Evolutionary conservation across 2,329 filamentous ascomycete genomes (phyloP), one percentile per base, ranked within the genome.

Genomic region (Cordyceps fumosorosea): DNA sequence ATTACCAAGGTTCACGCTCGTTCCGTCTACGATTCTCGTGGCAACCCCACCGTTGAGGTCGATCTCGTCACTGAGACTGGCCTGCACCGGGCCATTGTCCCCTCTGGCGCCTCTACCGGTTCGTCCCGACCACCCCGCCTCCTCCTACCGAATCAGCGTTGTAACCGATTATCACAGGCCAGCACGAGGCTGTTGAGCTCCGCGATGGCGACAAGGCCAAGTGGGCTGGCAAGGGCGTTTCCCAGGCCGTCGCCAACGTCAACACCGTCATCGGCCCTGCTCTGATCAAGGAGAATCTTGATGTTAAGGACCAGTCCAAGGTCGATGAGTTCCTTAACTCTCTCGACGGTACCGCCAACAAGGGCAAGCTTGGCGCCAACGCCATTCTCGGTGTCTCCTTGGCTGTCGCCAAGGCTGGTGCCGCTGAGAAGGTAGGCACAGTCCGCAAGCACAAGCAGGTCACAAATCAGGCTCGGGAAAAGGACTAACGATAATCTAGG

Each of bases 41-140:
- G 86, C 77, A 99, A 99, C 88, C 95, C 95, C 74, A 99, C 95
- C 76, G 93, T 97, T 75, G 93, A 98, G 85, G 93, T 98, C 73
- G 93, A 97, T 77, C 87, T 97, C 72, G 89, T 96, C 81, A 97
- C 93, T 71, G 91, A 96, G 83, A 96, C 90, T 72, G 93, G 93
- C 75, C 88, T 98, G 67, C 93, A 97, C 87, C 92, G 93, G 75
- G 93, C 93, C 77, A 97, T 97, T 76, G 93, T 98, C 67, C 93
- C 93, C 73, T 97, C 93, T 69, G 93, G 93, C 78, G 93, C 93
- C 73, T 97, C 93, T 72, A 97, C 93, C 73, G 92, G 89, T 93
- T 77, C 75, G 87, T 75, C 64, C 67, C 70, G 69, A 73, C 57
- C 37, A 64, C 64, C 62, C 61, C 65, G 60, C 65, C 51, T 64